These are phyloP conservation scores for Pholiota adiposa DNA, from an alignment of 1,284 basidiomycete species.

Conservation along the genomic window DNA sequence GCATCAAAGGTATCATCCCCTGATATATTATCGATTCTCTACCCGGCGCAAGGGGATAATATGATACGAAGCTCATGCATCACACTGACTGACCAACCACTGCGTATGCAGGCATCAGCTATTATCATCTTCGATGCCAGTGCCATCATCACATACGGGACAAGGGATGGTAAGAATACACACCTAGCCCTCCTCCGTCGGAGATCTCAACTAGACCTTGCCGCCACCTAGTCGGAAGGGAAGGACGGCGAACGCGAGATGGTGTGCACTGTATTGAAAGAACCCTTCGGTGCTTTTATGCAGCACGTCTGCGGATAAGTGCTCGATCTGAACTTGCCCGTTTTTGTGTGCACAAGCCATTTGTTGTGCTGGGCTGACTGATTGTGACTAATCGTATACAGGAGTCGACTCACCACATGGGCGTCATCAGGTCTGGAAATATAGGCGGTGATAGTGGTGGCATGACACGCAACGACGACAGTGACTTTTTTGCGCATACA, in stretches of 20 bases:
- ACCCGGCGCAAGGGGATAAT: background rate
- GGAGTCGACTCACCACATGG: background rate
- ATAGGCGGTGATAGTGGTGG: background rate
- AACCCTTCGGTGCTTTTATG: background rate
- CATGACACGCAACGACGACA: background rate
- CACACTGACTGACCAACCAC: background rate
- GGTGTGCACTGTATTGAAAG: slow-evolving; percentile 3
- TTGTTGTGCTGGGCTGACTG: background rate
- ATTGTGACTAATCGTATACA: background rate
- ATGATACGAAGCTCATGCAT: background rate
- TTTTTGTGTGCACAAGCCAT: background rate
- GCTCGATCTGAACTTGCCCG: background rate
- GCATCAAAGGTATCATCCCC: slow-evolving; percentile 17
- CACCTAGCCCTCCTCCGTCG: background rate
- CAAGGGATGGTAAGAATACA: background rate
- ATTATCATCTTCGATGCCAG: background rate
- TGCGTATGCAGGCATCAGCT: background rate
- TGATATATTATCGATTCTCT: slow-evolving; percentile 11
- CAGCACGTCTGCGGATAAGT: background rate
- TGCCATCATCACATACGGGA: background rate
- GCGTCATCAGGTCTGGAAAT: background rate
- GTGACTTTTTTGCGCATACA: background rate
- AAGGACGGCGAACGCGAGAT: background rate
- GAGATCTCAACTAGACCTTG: background rate
- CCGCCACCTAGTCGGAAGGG: background rate